These are phyloP conservation scores for Astrephomene gubernaculifera DNA, from an alignment of 139 green algal species.

Conservation along the genomic window DNA sequence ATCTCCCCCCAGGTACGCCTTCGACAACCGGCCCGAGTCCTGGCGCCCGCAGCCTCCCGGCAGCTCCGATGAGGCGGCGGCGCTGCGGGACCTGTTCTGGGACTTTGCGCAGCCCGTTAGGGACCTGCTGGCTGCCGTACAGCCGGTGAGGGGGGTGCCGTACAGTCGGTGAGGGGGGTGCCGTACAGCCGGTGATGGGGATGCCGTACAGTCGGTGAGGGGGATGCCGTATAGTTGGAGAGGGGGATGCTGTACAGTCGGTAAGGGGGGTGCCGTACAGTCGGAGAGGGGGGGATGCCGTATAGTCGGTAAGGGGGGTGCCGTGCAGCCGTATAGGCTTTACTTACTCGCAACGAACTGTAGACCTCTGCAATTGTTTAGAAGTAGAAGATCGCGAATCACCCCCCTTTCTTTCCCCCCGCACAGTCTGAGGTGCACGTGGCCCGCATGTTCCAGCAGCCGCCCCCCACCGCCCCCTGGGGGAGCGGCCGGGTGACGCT, in stretches of 20 bases:
- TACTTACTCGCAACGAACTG: too few species aligned
- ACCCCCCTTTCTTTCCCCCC: too few species aligned
- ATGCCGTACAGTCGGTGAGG: background rate
- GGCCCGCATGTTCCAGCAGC: slow-evolving; percentile 61
- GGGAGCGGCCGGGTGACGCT: slow-evolving; percentile 80
- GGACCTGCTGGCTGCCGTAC: slow-evolving; percentile 1
- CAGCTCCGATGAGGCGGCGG: slow-evolving; percentile 12
- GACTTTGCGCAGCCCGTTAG: slow-evolving; percentile 8
- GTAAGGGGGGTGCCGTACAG: too few species aligned
- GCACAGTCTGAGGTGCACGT: background rate
- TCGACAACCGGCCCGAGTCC: slow-evolving; percentile 7
- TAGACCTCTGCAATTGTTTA: too few species aligned
- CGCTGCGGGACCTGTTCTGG: background rate
- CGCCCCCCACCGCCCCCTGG: slow-evolving; percentile 68
- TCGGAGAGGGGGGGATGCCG: too few species aligned
- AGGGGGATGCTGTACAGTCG: too few species aligned
- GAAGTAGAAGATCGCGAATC: too few species aligned
- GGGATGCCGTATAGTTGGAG: too few species aligned
- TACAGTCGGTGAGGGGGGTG: background rate
- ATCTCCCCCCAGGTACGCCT: slow-evolving; percentile 33
- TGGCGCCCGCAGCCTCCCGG: slow-evolving; percentile 15
- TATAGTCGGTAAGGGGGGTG: too few species aligned
- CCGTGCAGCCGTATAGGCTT: too few species aligned
- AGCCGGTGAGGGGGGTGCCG: background rate
- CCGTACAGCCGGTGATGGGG: background rate